Base-by-base conservation (phyloP, 371 early-diverging fungal genomes). In the Apophysomyces ossiformis region DNA sequence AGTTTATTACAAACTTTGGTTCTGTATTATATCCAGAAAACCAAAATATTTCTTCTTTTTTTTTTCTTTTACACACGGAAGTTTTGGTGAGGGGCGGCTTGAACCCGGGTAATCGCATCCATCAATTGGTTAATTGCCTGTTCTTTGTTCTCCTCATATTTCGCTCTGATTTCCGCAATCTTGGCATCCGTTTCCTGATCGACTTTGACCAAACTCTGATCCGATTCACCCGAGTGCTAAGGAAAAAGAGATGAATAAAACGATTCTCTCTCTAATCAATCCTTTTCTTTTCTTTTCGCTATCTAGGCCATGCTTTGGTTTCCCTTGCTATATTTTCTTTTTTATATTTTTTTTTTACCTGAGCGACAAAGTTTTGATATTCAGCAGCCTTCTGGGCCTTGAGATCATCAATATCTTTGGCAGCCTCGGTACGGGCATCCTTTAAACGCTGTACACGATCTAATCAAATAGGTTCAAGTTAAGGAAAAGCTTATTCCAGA, bases 371-470 rank as follows among this genome's bases (percentile, higher is more conserved):
- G 68, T 79, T 78, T 70, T 86, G 86, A 61, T 94, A 94, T 81
- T 96, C 95, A 16, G 77, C 73, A 66, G 90, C 87, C 87, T 96
- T 96, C 75, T 87, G 85, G 37, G 86, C 85, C 83, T 96, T 95
- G 58, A 97, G 83, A 37, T 83, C 85, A 56, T 93, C 92, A 65
- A 98, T 95, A 65, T 96, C 98, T 82, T 95, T 95, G 63, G 88
- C 85, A 21, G 98, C 98, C 71, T 96, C 96, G 9, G 90, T 84
- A 64, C 96, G 92, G 43, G 98, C 98, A 78, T 94, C 97, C 87
- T 96, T 96, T 59, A 97, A 83, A 54, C 95, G 85, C 79, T 95
- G 90, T 58, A 92, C 89, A 66, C 98, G 94, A 82, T 96, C 98
- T 96, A 74, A 0, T 45, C 6, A 16, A 32, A 11, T 26, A 26